Percentiles rank a stretch among this genome's conserved stretches.
Evolutionary conservation across 306 rosid species (phyloP).

Genomic region (Corylus avellana): DNA sequence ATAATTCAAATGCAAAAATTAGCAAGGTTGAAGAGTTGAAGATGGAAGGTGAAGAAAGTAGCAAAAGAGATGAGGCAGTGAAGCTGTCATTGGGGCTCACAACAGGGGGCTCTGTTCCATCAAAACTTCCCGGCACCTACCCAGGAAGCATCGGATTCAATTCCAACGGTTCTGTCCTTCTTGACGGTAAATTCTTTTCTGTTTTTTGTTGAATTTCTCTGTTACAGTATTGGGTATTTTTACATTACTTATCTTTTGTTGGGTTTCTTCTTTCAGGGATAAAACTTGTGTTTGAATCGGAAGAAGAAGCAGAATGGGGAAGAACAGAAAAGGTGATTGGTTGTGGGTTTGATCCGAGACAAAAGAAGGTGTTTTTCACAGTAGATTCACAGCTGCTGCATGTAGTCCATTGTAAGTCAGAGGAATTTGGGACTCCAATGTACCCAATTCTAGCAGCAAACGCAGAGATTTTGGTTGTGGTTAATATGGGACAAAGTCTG

Average conservation of each 20-base stretch:
- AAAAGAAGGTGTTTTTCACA: constrained; percentile 86
- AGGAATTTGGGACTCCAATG: constrained; percentile 70
- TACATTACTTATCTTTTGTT: background rate
- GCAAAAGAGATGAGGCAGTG: constrained; percentile 40
- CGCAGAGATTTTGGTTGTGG: constrained; percentile 53
- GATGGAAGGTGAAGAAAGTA: constrained; percentile 42
- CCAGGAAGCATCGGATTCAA: constrained; percentile 90
- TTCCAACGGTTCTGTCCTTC: constrained; percentile 84
- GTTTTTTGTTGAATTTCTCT: background rate
- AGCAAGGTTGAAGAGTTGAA: constrained; percentile 59
- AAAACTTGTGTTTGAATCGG: constrained; percentile 61
- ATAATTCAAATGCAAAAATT: constrained; percentile 37
- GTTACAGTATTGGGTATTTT: background rate
- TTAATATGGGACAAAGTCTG: constrained; percentile 78
- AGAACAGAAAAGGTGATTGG: constrained; percentile 71
- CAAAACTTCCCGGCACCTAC: constrained; percentile 78
- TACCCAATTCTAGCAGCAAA: constrained; percentile 72
- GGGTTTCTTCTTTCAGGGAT: constrained; percentile 52
- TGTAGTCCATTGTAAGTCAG: constrained; percentile 63
- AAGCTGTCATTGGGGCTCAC: constrained; percentile 71
- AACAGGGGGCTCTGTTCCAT: constrained; percentile 54
- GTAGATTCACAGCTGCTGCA: constrained; percentile 76
- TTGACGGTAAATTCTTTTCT: constrained; percentile 62
- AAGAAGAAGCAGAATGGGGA: constrained; percentile 70
- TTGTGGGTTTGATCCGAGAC: constrained; percentile 83